These are phyloP conservation scores for Pestalotiopsis sp. DNA, from an alignment of 2,329 filamentous ascomycete genomes.

Conservation along the genomic window DNA sequence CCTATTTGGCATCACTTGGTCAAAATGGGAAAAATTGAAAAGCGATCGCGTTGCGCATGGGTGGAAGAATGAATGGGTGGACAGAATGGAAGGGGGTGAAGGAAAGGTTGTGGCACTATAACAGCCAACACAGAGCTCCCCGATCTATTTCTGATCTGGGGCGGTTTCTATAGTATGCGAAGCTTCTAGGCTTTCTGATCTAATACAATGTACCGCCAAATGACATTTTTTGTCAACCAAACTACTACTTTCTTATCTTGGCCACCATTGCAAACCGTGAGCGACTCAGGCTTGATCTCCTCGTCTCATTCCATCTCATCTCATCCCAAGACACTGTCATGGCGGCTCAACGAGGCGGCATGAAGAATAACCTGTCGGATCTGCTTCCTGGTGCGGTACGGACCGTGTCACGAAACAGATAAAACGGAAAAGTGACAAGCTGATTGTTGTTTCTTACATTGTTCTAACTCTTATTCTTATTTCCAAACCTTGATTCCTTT, in stretches of 20 bases:
- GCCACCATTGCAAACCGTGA: background rate
- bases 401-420: background rate
- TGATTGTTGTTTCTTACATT: background rate
- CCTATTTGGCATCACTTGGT: background rate
- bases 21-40: background rate
- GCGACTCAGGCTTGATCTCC: background rate
- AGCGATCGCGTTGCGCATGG: background rate
- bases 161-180: slow-evolving; percentile 1
- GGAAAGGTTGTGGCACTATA: background rate
- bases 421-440: background rate
- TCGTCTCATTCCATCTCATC: background rate
- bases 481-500: background rate
- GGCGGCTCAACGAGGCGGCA: background rate
- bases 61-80: background rate
- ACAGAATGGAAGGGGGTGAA: background rate
- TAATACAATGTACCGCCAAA: background rate
- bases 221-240: background rate
- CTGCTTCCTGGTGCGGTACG: background rate
- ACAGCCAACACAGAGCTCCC: background rate
- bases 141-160: background rate
- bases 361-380: background rate
- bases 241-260: background rate
- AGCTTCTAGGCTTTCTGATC: slow-evolving; percentile 7
- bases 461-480: background rate
- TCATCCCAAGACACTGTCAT: background rate